Evolutionary conservation across 495 filamentous ascomycete species (phyloP), one percentile per base, ranked within the genome.

Genomic region (Xylaria flabelliformis): DNA sequence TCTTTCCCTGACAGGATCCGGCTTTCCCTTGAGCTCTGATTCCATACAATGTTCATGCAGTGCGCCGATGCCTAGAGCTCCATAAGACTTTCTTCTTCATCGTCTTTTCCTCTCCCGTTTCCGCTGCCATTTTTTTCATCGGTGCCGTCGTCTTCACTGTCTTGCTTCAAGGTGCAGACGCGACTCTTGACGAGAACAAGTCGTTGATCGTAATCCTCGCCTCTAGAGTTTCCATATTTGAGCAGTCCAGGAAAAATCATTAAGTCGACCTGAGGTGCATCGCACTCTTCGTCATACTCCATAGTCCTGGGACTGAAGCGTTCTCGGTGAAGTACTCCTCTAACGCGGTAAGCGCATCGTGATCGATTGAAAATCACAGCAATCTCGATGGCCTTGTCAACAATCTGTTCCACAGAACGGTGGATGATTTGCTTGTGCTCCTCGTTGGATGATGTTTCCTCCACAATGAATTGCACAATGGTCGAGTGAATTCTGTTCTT

Each of bases 311-410:
- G 26, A 39, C 29, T 39, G 64, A 67, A 67, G 17, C 3, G 15
- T 19, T 53, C 44, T 36, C 46, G 9, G 29, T 53, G 64, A 2
- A 1, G 4, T 17, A 67, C 64, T 17, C 1, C 7, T 1, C 8
- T 4, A 17, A 67, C 13, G 6, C 6, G 3, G 32, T 67, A 67
- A 10, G 19, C 0, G n/a, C 64, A 67, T 53, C 64, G 64, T 26
- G 64, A 67, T 67, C 41, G 46, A n/a, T 67, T 67, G 64, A 67
- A 67, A 32, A 67, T 53, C 2, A 67, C 46, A 9, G 64, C 64
- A 10, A 67, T 46, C 3, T 67, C 32, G 17, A 67, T 51, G 6
- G 64, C 64, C 39, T 53, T 53, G 17, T 53, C 64, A 8, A 53
- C 17, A 6, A 67, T 67, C 6, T 29, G 42, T 4, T n/a, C 26